These are phyloP conservation scores for Inga oerstediana DNA, from an alignment of 306 rosid genomes.

Conservation along the genomic window DNA sequence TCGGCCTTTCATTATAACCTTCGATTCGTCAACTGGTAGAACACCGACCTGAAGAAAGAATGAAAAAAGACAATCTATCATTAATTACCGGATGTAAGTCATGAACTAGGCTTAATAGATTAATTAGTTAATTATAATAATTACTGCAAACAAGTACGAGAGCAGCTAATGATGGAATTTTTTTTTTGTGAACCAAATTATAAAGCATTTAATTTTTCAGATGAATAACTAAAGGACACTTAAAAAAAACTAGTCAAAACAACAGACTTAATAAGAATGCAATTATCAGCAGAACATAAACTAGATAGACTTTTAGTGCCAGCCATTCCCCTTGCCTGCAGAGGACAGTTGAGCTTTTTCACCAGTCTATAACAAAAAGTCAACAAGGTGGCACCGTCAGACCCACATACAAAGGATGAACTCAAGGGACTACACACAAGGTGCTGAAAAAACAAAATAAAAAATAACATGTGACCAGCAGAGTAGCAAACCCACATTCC, in stretches of 20 bases:
- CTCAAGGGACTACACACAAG: not conserved
- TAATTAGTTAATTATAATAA: conserved; percentile 17
- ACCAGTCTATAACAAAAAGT: not conserved
- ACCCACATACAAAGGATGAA: conserved; percentile 19
- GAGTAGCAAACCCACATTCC: not conserved
- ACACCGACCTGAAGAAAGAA: conserved; percentile 70
- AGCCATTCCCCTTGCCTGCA: not conserved
- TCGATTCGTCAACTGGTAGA: conserved; percentile 90
- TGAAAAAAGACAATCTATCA: conserved; percentile 24
- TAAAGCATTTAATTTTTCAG: not conserved
- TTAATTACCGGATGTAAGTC: conserved; percentile 19
- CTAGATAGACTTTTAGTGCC: not conserved
- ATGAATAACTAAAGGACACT: not conserved
- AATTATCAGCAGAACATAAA: not conserved
- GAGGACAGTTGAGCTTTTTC: not conserved
- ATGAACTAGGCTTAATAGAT: conserved; percentile 26
- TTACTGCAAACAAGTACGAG: conserved; percentile 2
- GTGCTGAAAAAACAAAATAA: conserved; percentile 17
- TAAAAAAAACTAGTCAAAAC: not conserved
- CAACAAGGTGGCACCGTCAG: conserved; percentile 23
- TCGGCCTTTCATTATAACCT: conserved; percentile 94
- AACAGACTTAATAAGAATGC: not conserved
- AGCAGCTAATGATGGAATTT: conserved; percentile 5
- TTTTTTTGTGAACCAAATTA: conserved; percentile 2
- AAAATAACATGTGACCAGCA: conserved; percentile 6